phyloP scores from a whole-genome alignment of 2,329 filamentous ascomycete species.

The Beauveria sp. region DNA sequence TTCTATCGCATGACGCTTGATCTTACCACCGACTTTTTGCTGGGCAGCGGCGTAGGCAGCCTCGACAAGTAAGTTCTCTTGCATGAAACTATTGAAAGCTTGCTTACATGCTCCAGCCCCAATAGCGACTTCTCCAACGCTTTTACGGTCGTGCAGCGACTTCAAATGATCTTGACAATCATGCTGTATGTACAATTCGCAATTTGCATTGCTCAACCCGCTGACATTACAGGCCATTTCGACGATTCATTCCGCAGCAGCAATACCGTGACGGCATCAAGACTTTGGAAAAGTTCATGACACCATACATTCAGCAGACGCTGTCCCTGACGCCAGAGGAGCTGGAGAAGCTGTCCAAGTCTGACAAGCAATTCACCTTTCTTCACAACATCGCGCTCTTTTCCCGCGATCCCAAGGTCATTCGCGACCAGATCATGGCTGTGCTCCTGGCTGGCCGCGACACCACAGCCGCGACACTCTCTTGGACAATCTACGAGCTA shows the following conservation, averaged over 20 bases:
- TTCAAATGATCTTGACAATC: slow-evolving; percentile 55
- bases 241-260: slow-evolving; percentile 47
- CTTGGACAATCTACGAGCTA: slow-evolving; percentile 78
- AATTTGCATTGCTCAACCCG: neutral
- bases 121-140: slow-evolving; percentile 57
- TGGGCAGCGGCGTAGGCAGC: slow-evolving; percentile 48
- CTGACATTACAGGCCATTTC: slow-evolving; percentile 42
- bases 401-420: slow-evolving; percentile 53
- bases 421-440: slow-evolving; percentile 70
- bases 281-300: slow-evolving; percentile 60
- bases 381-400: slow-evolving; percentile 67
- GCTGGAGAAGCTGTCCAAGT: slow-evolving; percentile 60
- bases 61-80: slow-evolving; percentile 28
- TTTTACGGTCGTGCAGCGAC: slow-evolving; percentile 61
- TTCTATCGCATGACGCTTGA: slow-evolving; percentile 62
- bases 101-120: slow-evolving; percentile 30
- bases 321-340: slow-evolving; percentile 56
- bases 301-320: slow-evolving; percentile 59
- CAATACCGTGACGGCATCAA: slow-evolving; percentile 56
- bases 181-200: slow-evolving; percentile 24
- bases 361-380: slow-evolving; percentile 63
- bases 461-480: slow-evolving; percentile 75
- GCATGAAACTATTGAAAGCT: too few relatives aligned
- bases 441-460: slow-evolving; percentile 77
- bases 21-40: slow-evolving; percentile 59